Conservation (phyloP, 164 flowering plant genomes). For the Vitis amurensis region DNA sequence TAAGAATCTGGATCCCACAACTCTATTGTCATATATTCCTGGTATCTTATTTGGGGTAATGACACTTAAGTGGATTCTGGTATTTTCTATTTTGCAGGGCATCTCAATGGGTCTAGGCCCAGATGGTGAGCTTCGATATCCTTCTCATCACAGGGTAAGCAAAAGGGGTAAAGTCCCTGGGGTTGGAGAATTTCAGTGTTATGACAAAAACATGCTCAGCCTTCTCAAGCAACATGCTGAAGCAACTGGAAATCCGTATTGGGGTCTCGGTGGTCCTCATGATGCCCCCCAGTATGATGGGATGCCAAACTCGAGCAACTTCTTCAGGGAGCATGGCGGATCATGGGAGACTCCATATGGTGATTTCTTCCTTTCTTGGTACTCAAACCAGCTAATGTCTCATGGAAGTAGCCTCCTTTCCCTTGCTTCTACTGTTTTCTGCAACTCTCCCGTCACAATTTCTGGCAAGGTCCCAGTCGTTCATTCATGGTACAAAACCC, state of each 20-base stretch:
- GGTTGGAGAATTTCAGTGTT: constrained; percentile 92
- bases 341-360: constrained; percentile 93
- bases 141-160: constrained; percentile 44
- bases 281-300: constrained; percentile 70
- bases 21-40: no score
- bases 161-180: constrained; percentile 32
- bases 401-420: constrained; percentile 79
- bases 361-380: constrained; percentile 92
- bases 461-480: constrained; percentile 72
- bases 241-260: constrained; percentile 52
- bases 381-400: constrained; percentile 60
- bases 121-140: constrained; percentile 93
- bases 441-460: constrained; percentile 28
- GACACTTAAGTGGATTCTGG: not conserved
- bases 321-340: constrained; percentile 73
- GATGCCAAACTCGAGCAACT: constrained; percentile 44
- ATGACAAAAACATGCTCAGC: constrained; percentile 71
- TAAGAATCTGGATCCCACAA: constrained; percentile 24
- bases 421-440: constrained; percentile 52
- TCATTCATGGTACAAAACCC: constrained; percentile 59
- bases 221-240: constrained; percentile 68
- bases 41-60: not conserved
- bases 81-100: constrained; percentile 47
- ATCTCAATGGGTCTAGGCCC: constrained; percentile 85
- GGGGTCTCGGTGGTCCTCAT: constrained; percentile 94